Percentiles rank a stretch among this genome's conserved stretches.
Evolutionary conservation across 768 basidiomycete species (phyloP).

Genomic region (Trametopsis cervina): DNA sequence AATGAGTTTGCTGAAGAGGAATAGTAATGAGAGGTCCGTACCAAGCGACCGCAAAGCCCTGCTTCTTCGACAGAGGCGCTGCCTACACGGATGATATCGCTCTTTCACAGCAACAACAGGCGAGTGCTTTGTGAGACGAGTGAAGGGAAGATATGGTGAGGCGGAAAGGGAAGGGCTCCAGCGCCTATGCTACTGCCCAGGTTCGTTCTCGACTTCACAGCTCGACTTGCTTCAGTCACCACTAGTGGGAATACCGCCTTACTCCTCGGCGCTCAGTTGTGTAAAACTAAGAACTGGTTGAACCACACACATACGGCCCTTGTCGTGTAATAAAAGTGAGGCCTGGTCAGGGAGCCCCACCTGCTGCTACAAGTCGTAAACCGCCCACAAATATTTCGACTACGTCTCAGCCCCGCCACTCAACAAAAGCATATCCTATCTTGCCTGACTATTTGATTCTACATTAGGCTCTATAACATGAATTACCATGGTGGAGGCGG

Average conservation of each 20-base stretch:
- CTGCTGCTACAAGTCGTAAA: too few relatives aligned
- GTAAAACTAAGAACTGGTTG: not conserved
- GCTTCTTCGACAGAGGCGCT: not conserved
- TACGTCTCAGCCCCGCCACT: too few relatives aligned
- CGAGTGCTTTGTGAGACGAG: too few relatives aligned
- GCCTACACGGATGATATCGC: not conserved
- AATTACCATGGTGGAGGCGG: slow-evolving; percentile 17
- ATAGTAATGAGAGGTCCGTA: not conserved
- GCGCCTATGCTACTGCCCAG: not conserved
- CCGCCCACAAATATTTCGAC: too few relatives aligned
- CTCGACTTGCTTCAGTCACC: not conserved
- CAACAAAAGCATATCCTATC: too few relatives aligned
- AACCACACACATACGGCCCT: not conserved
- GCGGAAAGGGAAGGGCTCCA: too few relatives aligned
- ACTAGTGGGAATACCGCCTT: not conserved
- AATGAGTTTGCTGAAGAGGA: slow-evolving; percentile 1
- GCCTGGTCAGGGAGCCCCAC: not conserved
- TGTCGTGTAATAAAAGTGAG: not conserved
- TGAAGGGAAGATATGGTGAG: too few relatives aligned
- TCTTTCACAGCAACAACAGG: too few relatives aligned
- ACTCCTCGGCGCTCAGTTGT: not conserved
- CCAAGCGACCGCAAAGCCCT: slow-evolving; percentile 3
- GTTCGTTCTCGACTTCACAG: not conserved
- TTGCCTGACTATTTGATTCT: not conserved
- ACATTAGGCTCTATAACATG: slow-evolving; percentile 8